A percentile compares a stretch with the other conserved stretches of the same genome.
These are phyloP conservation scores for Hemisphaericaspora subhashii DNA, from an alignment of 1,139 yeast species.

Conservation along the genomic window DNA sequence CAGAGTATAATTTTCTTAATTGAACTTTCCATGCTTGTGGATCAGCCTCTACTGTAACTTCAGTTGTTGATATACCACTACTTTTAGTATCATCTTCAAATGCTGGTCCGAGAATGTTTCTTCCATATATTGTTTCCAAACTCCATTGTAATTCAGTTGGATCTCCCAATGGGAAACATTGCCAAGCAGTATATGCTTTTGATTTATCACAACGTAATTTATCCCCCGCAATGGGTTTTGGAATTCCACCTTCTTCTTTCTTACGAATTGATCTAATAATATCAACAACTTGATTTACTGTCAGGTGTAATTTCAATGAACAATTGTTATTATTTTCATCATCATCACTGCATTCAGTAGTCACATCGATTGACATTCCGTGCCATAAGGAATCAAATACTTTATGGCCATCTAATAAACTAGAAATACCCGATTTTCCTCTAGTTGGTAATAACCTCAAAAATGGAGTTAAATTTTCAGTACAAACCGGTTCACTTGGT, in stretches of 20 bases:
- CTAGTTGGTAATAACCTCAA: conserved; percentile 86
- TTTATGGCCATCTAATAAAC: conserved; percentile 89
- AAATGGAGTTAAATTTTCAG: conserved; percentile 95
- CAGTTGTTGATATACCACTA: conserved; percentile 32
- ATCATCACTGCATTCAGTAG: conserved; percentile 48
- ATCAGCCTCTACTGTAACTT: conserved; percentile 45
- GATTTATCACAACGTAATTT: conserved; percentile 68
- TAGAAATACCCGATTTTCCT: conserved; percentile 87
- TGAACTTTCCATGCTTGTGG: conserved; percentile 49
- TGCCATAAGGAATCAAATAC: conserved; percentile 97
- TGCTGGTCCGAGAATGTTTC: conserved; percentile 62
- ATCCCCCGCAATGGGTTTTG: conserved; percentile 72
- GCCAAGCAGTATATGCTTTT: conserved; percentile 59
- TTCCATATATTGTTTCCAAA: conserved; percentile 69
- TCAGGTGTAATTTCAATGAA: conserved; percentile 59
- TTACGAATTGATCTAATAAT: conserved; percentile 67
- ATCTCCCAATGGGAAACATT: conserved; percentile 76
- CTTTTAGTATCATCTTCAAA: conserved; percentile 44
- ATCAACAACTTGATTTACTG: conserved; percentile 75
- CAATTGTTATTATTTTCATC: conserved; percentile 35
- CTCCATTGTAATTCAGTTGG: conserved; percentile 53
- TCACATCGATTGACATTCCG: conserved; percentile 82
- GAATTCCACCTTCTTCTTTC: conserved; percentile 63
- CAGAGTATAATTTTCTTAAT: conserved; percentile 20
- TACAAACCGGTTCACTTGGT: conserved; percentile 95